Evolutionary conservation across 805 yeast genomes (phyloP).

Genomic region (Metschnikowia hibisci): DNA sequence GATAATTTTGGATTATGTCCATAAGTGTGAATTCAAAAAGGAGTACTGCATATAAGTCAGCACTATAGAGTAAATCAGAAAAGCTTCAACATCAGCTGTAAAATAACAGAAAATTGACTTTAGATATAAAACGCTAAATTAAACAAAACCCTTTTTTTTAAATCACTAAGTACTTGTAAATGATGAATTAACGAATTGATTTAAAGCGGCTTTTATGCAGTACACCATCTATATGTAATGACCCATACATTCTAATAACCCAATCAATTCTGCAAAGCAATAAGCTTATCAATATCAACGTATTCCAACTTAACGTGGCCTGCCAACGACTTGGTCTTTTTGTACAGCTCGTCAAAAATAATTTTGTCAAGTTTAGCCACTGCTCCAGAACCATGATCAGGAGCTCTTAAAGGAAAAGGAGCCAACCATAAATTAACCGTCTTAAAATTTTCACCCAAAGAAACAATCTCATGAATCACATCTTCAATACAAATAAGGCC

Average conservation of each 20-base stretch:
- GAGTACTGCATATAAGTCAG: no score
- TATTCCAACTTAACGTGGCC: conserved; percentile 64
- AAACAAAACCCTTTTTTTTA: no score
- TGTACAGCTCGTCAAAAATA: conserved; percentile 50
- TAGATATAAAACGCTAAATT: no score
- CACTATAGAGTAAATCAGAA: no score
- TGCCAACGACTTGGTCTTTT: conserved; percentile 51
- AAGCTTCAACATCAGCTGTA: no score
- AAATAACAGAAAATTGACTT: no score
- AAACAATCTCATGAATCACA: conserved; percentile 63
- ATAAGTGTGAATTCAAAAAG: no score
- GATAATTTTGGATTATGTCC: no score
- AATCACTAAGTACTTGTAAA: no score
- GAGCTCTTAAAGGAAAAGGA: conserved; percentile 68
- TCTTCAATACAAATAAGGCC: conserved; percentile 81
- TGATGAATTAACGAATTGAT: no score
- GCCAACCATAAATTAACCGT: conserved; percentile 56
- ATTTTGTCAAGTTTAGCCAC: conserved; percentile 63
- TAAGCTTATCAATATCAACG: conserved; percentile 68
- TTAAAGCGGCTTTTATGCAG: not conserved
- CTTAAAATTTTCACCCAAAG: conserved; percentile 64
- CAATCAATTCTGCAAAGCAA: conserved; percentile 56
- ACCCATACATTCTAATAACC: not conserved
- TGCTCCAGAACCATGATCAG: conserved; percentile 73
- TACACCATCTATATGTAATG: not conserved